Conservation (phyloP, 306 rosid species). For the Medicago arabica region DNA sequence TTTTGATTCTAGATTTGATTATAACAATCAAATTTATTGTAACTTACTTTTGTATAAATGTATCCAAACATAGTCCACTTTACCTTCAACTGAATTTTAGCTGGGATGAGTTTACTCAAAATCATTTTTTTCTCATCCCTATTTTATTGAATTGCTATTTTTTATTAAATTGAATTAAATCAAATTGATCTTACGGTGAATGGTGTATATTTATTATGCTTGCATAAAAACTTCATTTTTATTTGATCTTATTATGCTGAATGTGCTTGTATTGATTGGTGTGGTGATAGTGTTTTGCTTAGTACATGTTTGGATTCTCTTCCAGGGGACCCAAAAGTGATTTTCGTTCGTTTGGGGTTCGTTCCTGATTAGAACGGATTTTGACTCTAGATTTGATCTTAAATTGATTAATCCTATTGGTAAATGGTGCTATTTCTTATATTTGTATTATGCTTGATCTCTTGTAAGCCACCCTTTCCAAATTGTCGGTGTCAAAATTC, state of each 20-base stretch:
- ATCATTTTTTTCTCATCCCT: too few species aligned
- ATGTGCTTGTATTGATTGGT: background rate
- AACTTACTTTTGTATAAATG: too few species aligned
- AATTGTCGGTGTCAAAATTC: background rate
- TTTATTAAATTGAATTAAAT: too few species aligned
- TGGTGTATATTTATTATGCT: background rate
- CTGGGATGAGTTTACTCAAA: too few species aligned
- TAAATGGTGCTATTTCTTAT: background rate
- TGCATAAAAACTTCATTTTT: background rate
- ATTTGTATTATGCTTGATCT: background rate
- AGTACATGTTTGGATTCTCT: background rate
- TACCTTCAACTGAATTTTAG: too few species aligned
- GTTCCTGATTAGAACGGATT: background rate
- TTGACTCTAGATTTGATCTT: too few species aligned
- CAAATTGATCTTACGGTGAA: too few species aligned
- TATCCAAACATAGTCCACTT: too few species aligned
- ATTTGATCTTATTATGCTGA: background rate
- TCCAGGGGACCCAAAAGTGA: background rate
- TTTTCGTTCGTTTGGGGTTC: background rate
- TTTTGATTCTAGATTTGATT: too few species aligned
- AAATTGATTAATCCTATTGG: background rate
- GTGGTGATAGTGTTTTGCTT: background rate
- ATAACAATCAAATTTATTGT: too few species aligned
- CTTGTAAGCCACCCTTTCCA: background rate
- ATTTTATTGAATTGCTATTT: too few species aligned